phyloP scores from a whole-genome alignment of 108 stramenopile genomes.

The Conticribra guillardii region DNA sequence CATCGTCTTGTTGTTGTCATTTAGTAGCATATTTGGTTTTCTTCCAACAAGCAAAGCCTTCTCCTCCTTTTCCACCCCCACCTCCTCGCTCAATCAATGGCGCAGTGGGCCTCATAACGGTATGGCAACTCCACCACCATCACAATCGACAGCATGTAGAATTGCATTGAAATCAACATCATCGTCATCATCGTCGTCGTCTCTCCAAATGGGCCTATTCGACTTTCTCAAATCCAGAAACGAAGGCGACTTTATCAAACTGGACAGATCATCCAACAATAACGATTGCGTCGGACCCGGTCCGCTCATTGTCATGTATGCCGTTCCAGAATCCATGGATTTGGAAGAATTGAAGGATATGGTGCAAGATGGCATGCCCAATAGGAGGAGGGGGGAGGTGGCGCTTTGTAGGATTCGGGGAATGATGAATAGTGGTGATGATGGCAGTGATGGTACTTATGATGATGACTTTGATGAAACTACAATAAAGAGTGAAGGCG shows the following conservation, averaged over 20 bases:
- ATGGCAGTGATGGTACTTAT: conserved; percentile 1
- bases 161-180: not conserved
- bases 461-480: no score
- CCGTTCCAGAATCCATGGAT: conserved; percentile 55
- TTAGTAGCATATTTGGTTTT: no score
- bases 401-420: conserved; percentile 38
- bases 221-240: conserved; percentile 43
- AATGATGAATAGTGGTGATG: conserved; percentile 8
- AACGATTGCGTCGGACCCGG: conserved; percentile 62
- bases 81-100: no score
- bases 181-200: not conserved
- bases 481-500: no score
- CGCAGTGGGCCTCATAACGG: no score
- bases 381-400: conserved; percentile 33
- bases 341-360: conserved; percentile 70
- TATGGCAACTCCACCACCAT: not conserved
- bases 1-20: no score
- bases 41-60: no score
- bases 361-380: conserved; percentile 66
- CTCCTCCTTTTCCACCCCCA: no score
- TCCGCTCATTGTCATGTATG: conserved; percentile 67
- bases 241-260: conserved; percentile 65
- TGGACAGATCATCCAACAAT: conserved; percentile 40
- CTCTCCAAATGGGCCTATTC: conserved; percentile 21
- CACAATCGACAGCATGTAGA: no score